phyloP scores from a whole-genome alignment of 2,329 filamentous ascomycete species.

The Madurella mycetomatis region DNA sequence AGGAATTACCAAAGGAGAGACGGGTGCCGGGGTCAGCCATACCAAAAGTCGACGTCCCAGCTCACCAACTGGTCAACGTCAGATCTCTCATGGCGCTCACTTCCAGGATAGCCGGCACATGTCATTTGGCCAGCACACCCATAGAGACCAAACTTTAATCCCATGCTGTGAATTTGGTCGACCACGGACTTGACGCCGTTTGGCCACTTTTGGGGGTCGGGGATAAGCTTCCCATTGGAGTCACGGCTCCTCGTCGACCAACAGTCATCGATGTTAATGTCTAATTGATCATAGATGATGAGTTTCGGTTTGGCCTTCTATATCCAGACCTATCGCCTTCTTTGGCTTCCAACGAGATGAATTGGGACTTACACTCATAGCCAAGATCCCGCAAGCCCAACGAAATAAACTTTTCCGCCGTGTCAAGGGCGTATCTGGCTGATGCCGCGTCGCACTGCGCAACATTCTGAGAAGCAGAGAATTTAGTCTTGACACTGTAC shows the following conservation, averaged over 20 bases:
- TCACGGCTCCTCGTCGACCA: conserved; percentile 15
- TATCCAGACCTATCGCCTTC: too few species aligned
- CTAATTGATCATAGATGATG: not conserved
- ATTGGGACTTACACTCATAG: conserved; percentile 10
- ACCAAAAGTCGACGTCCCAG: conserved; percentile 23
- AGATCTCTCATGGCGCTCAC: conserved; percentile 11
- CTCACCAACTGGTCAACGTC: conserved; percentile 15
- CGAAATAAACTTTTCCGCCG: conserved; percentile 17
- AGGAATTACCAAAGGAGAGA: too few species aligned
- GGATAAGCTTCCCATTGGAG: conserved; percentile 13
- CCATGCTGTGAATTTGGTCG: conserved; percentile 21
- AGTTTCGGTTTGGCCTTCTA: too few species aligned
- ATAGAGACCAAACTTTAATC: conserved; percentile 22
- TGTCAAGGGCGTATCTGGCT: conserved; percentile 12
- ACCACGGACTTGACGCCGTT: conserved; percentile 19
- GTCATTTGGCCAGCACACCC: conserved; percentile 21
- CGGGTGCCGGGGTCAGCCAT: too few species aligned
- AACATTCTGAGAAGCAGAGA: conserved; percentile 10
- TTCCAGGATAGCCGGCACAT: conserved; percentile 21
- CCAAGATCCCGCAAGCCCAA: conserved; percentile 22
- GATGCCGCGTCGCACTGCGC: conserved; percentile 19
- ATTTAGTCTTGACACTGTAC: too few species aligned
- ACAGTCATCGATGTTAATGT: conserved; percentile 25
- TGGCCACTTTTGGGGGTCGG: conserved; percentile 22
- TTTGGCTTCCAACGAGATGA: too few species aligned